These are phyloP conservation scores for Lignosus rhinocerotis DNA, from an alignment of 1,284 basidiomycete species.

Conservation along the genomic window DNA sequence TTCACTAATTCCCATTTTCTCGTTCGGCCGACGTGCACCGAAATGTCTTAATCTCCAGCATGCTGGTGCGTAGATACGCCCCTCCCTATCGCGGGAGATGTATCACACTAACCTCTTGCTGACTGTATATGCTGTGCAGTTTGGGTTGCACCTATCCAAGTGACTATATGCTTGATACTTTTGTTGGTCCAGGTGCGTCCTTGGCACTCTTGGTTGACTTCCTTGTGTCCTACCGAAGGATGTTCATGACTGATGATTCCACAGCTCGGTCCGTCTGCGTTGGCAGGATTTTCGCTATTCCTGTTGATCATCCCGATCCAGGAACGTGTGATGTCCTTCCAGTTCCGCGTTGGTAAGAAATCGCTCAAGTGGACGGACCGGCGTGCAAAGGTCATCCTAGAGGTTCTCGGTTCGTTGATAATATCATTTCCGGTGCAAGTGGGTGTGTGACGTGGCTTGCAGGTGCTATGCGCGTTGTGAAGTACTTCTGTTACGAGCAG, in stretches of 20 bases:
- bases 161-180: constrained; percentile 60
- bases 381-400: constrained; percentile 65
- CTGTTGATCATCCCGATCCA: constrained; percentile 70
- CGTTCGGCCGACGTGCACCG: not conserved
- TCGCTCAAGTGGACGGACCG: constrained; percentile 74
- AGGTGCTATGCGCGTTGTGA: constrained; percentile 74
- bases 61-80: constrained; percentile 19
- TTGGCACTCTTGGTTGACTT: not conserved
- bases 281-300: constrained; percentile 79
- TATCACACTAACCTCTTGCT: not conserved
- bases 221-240: too few species aligned
- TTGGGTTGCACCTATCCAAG: constrained; percentile 75
- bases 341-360: constrained; percentile 60
- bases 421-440: too few species aligned
- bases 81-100: not conserved
- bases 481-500: constrained; percentile 73
- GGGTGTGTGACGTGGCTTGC: not conserved
- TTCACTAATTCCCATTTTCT: not conserved
- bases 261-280: constrained; percentile 73
- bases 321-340: constrained; percentile 67
- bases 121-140: constrained; percentile 31
- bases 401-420: constrained; percentile 52
- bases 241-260: not conserved
- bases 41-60: constrained; percentile 15
- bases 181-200: constrained; percentile 54